Conservation (phyloP, 2,329 filamentous ascomycete genomes). For the Penicillium olsonii region DNA sequence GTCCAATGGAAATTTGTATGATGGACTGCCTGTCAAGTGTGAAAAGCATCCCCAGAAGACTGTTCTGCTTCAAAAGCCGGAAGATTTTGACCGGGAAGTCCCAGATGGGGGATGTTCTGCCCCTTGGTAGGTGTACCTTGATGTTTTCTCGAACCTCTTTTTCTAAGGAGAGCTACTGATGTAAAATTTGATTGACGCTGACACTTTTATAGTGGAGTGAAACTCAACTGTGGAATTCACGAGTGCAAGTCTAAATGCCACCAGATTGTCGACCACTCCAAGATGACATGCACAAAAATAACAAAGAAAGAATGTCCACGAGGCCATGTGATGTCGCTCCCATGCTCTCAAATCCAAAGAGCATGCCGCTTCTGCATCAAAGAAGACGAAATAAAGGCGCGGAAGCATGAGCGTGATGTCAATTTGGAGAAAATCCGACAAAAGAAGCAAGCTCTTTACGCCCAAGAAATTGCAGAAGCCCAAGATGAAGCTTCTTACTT, state of each 20-base stretch:
- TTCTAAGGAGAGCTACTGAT: too few relatives aligned
- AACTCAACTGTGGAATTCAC: slow-evolving; percentile 61
- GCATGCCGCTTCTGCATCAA: slow-evolving; percentile 55
- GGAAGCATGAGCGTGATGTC: slow-evolving; percentile 54
- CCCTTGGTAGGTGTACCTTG: slow-evolving; percentile 61
- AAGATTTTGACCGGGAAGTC: slow-evolving; percentile 63
- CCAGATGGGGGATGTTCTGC: slow-evolving; percentile 71
- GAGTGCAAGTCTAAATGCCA: slow-evolving; percentile 64
- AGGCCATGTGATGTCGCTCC: slow-evolving; percentile 51
- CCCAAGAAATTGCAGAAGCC: slow-evolving; percentile 22
- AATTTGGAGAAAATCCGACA: slow-evolving; percentile 43
- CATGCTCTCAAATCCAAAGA: slow-evolving; percentile 47
- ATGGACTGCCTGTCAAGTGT: slow-evolving; percentile 63
- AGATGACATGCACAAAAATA: slow-evolving; percentile 49
- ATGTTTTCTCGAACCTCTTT: not conserved
- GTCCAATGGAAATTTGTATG: slow-evolving; percentile 53
- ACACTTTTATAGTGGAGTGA: slow-evolving; percentile 36
- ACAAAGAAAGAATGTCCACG: slow-evolving; percentile 53
- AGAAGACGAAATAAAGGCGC: slow-evolving; percentile 48
- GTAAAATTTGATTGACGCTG: not conserved
- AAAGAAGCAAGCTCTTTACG: slow-evolving; percentile 22
- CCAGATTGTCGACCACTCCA: slow-evolving; percentile 59
- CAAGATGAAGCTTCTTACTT: slow-evolving; percentile 27
- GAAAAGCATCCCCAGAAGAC: slow-evolving; percentile 58
- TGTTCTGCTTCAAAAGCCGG: slow-evolving; percentile 49